phyloP scores from a whole-genome alignment of 306 rosid genomes.

The Vicia faba region DNA sequence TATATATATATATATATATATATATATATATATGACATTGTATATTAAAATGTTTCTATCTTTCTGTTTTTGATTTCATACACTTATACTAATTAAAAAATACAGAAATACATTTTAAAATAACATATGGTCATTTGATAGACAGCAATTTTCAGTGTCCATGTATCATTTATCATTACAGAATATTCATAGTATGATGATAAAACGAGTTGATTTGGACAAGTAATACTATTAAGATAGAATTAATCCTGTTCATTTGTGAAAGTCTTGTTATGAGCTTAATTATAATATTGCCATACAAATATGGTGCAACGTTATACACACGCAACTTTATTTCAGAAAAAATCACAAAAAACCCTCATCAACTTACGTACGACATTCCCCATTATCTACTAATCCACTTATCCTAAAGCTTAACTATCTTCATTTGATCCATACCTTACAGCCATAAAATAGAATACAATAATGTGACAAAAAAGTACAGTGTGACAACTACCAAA shows the following conservation, averaged over 20 bases:
- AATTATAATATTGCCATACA: background rate
- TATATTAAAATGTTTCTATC: too few species aligned
- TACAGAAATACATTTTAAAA: too few species aligned
- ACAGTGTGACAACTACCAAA: background rate
- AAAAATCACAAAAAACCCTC: background rate
- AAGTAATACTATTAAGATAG: background rate
- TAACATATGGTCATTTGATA: too few species aligned
- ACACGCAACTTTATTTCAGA: conserved; percentile 1
- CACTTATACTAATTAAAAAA: too few species aligned
- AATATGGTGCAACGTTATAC: background rate
- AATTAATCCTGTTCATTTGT: background rate
- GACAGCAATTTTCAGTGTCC: too few species aligned
- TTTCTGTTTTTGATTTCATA: too few species aligned
- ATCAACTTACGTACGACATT: background rate
- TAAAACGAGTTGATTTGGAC: background rate
- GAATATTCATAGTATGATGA: too few species aligned
- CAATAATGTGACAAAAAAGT: background rate
- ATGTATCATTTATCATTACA: too few species aligned
- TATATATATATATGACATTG: too few species aligned
- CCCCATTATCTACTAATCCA: background rate
- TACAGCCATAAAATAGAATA: too few species aligned
- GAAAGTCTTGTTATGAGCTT: background rate
- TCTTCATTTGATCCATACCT: background rate
- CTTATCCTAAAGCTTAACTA: background rate
- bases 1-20: too few species aligned